Conservation (phyloP, 371 early-diverging fungal species). For the Rhizopus arrhizus region DNA sequence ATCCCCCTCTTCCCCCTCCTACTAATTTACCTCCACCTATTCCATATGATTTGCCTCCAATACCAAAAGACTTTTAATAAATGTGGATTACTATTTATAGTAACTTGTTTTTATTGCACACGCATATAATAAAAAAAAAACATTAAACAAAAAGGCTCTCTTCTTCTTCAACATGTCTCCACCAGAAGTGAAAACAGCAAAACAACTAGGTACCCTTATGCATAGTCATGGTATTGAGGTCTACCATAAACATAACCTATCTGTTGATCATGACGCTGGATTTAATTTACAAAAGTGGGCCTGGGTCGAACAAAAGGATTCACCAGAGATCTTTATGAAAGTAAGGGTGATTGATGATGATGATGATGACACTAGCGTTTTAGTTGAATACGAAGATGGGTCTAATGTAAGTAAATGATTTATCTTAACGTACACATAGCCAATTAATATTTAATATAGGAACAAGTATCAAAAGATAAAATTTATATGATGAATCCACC, state of each 20-base stretch:
- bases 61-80: constrained; percentile 14
- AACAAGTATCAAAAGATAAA: constrained; percentile 50
- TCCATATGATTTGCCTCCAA: constrained; percentile 29
- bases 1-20: constrained; percentile 34
- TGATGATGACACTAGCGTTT: constrained; percentile 5
- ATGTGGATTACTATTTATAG: constrained; percentile 1
- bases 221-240: constrained; percentile 32
- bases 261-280: constrained; percentile 22
- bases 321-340: constrained; percentile 7
- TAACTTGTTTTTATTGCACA: constrained; percentile 2
- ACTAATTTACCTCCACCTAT: constrained; percentile 33
- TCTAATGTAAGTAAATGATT: neutral
- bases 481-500: constrained; percentile 98
- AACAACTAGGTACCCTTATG: constrained; percentile 5
- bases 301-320: constrained; percentile 18
- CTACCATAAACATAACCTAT: constrained; percentile 17
- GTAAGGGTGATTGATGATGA: constrained; percentile 12
- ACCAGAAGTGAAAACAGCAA: constrained; percentile 8
- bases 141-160: neutral
- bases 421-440: neutral
- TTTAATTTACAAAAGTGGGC: constrained; percentile 28
- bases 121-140: neutral
- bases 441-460: neutral
- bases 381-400: constrained; percentile 24
- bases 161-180: constrained; percentile 15